A percentile compares a stretch with the other conserved stretches of the same genome.
Conservation (phyloP, 768 basidiomycete species). For the Suillus weaverae region DNA sequence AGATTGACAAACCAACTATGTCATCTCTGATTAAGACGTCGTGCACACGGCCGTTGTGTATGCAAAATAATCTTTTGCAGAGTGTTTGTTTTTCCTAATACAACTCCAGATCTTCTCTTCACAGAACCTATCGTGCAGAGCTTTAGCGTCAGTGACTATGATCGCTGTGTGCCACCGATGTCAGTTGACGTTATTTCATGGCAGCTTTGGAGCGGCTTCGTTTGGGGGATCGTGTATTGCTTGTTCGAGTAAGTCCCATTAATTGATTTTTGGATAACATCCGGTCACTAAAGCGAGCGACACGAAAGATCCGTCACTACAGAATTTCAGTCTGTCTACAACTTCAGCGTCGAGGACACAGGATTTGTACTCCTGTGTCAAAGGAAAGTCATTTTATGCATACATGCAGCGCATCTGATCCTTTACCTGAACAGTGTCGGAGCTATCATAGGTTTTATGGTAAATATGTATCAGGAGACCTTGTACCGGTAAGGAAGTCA, state of each 20-base stretch:
- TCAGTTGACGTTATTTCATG: not conserved
- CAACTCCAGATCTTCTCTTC: constrained; percentile 21
- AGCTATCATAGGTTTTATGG: constrained; percentile 42
- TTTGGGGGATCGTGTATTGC: constrained; percentile 74
- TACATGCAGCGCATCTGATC: constrained; percentile 2
- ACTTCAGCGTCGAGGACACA: constrained; percentile 57
- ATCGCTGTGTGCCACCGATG: not conserved
- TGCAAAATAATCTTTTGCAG: constrained; percentile 25
- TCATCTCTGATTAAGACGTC: constrained; percentile 61
- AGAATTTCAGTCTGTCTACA: constrained; percentile 55
- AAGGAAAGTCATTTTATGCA: constrained; percentile 37
- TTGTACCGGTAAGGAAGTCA: constrained; percentile 43
- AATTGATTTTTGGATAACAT: not conserved
- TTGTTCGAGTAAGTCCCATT: constrained; percentile 49
- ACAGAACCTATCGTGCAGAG: constrained; percentile 70
- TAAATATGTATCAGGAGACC: constrained; percentile 48
- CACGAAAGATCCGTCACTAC: constrained; percentile 49
- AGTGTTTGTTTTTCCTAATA: constrained; percentile 6
- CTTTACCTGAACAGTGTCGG: constrained; percentile 45
- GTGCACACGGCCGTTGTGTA: constrained; percentile 69
- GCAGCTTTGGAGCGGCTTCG: constrained; percentile 66
- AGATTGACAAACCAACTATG: constrained; percentile 59
- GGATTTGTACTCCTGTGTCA: constrained; percentile 59
- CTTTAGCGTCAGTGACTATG: constrained; percentile 54
- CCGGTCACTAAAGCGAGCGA: not conserved